Evolutionary conservation across 2,329 filamentous ascomycete genomes (phyloP), one percentile per base, ranked within the genome.

Genomic region (Trichoderma sp.): DNA sequence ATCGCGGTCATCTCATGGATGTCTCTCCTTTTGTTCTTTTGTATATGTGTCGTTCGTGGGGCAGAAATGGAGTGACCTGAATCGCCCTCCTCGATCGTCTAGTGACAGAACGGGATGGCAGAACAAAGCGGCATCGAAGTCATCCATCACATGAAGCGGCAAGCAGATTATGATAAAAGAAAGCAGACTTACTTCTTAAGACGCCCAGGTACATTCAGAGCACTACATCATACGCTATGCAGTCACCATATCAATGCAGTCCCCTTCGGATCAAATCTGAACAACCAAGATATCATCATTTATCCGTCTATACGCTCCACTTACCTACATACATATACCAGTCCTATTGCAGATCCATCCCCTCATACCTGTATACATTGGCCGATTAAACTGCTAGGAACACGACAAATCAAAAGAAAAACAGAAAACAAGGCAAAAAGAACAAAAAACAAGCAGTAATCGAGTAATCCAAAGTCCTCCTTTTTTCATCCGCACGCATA

Each of bases 361-460:
- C 49, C 37, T 59, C 29, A 59, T 52, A 52, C 55, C 55, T 37
- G 63, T 67, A 57, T 57, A 68, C 49, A 68, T 53, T 53, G 37
- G 57, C 57, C 65, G 47, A 68, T 61, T 68, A 53, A 43, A 43
- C 56, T 60, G 43, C 47, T 60, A 60, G 65, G 65, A 68, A 61
- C 65, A 60, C 4, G 11, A 31, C 10, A n/a, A 27, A 27, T 37
- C 13, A 68, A 43, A 43, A 43, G 14, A 6, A 43, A 43, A 7
- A 4, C 7, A 7, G n/a, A 14, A 43, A 43, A 19, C 37, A 35
- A 5, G 33, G 37, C 37, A 40, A 43, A 49, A 43, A 35, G 11
- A 5, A 4, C 2, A 49, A 27, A 29, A 49, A 24, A 27, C 33
- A 27, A n/a, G 13, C n/a, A 47, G 35, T 24, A 29, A 68, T 27